These are phyloP conservation scores for Rosa multiflora DNA, from an alignment of 306 rosid genomes.

Conservation along the genomic window DNA sequence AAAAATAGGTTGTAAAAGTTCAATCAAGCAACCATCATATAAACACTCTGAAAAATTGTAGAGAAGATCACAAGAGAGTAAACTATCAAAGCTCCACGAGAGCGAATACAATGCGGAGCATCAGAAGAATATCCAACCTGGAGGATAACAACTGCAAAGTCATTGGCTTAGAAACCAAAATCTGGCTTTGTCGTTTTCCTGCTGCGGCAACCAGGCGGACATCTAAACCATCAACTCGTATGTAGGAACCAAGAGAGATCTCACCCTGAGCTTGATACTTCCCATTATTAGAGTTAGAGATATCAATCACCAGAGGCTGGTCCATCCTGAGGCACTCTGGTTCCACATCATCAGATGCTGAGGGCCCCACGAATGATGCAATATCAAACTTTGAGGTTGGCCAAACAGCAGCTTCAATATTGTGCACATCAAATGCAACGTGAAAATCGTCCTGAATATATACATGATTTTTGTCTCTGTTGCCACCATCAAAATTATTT, in stretches of 20 bases:
- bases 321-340: conserved; percentile 46
- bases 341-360: conserved; percentile 39
- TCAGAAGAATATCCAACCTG: conserved; percentile 51
- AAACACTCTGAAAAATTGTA: neutral
- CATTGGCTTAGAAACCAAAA: conserved; percentile 61
- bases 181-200: conserved; percentile 45
- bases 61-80: neutral
- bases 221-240: conserved; percentile 58
- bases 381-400: conserved; percentile 52
- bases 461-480: conserved; percentile 28
- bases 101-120: too few species aligned
- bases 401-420: conserved; percentile 61
- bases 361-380: conserved; percentile 34
- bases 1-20: neutral
- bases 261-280: conserved; percentile 55
- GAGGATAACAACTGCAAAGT: conserved; percentile 46
- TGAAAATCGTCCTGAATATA: conserved; percentile 38
- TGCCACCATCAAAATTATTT: conserved; percentile 40
- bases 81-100: neutral
- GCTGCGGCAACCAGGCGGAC: conserved; percentile 49
- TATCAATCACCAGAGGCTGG: conserved; percentile 50
- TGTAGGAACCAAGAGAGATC: conserved; percentile 50
- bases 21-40: conserved; percentile 14
- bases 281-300: conserved; percentile 45
- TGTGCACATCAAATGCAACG: conserved; percentile 54